These are phyloP conservation scores for Ustilago esculenta DNA, from an alignment of 1,284 basidiomycete genomes.

Conservation along the genomic window DNA sequence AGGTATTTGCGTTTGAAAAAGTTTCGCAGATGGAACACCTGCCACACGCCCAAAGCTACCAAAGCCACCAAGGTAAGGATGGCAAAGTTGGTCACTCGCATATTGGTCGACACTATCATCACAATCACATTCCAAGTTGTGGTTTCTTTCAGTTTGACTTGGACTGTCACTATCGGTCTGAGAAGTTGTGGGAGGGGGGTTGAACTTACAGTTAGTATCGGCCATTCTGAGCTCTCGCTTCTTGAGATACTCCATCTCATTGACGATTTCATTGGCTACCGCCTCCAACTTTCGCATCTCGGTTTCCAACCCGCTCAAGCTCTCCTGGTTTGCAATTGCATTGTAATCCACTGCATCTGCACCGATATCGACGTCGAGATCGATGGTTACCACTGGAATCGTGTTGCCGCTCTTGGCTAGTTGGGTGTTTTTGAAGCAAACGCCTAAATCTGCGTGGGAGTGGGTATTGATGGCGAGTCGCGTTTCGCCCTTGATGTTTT, in stretches of 20 bases:
- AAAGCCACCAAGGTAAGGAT: conserved; percentile 85
- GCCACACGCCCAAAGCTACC: conserved; percentile 88
- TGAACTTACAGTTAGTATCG: conserved; percentile 84
- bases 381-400: conserved; percentile 69
- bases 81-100: conserved; percentile 90
- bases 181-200: too few relatives aligned
- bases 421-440: conserved; percentile 82
- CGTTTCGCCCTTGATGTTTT: conserved; percentile 86
- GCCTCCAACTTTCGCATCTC: conserved; percentile 98
- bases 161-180: too few relatives aligned
- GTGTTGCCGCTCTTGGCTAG: neutral
- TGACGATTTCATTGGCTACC: conserved; percentile 89
- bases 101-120: conserved; percentile 84
- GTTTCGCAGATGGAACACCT: conserved; percentile 88
- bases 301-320: conserved; percentile 90
- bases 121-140: too few relatives aligned
- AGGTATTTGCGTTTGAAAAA: conserved; percentile 98
- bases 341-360: conserved; percentile 99
- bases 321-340: conserved; percentile 98
- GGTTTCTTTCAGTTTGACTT: too few relatives aligned
- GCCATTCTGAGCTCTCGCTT: conserved; percentile 86
- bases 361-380: conserved; percentile 96
- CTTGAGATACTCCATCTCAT: conserved; percentile 93
- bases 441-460: conserved; percentile 90
- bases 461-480: conserved; percentile 93